These are phyloP conservation scores for Jaltomata sinuosa DNA, from an alignment of 257 asterid species.

Conservation along the genomic window DNA sequence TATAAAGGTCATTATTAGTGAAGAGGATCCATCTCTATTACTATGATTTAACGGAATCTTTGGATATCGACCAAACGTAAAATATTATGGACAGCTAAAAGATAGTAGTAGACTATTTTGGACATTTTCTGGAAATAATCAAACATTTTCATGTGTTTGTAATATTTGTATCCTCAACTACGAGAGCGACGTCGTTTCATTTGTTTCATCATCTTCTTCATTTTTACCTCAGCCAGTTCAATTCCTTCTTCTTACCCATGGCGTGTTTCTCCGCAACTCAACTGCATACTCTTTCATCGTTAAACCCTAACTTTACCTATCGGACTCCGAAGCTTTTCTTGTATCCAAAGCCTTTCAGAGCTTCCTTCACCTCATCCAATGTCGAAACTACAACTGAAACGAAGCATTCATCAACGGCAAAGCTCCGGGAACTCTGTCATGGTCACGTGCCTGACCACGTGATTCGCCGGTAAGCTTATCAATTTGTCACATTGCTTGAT, in stretches of 20 bases:
- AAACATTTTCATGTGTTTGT: too few relatives aligned
- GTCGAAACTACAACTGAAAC: constrained; percentile 13
- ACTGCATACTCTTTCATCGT: constrained; percentile 8
- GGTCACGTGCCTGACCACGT: constrained; percentile 85
- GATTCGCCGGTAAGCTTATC: constrained; percentile 41
- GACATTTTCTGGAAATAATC: too few relatives aligned
- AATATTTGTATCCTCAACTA: not conserved
- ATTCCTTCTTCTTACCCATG: constrained; percentile 12
- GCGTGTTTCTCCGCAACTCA: constrained; percentile 39
- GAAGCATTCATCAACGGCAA: constrained; percentile 1
- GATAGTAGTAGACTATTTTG: too few relatives aligned
- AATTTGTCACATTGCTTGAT: not conserved
- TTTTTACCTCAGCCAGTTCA: not conserved
- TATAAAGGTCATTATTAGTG: too few relatives aligned
- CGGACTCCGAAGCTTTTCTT: not conserved
- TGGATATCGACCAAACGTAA: too few relatives aligned
- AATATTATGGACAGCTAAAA: too few relatives aligned
- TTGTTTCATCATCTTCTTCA: not conserved
- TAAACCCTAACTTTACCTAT: not conserved
- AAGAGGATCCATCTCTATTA: too few relatives aligned
- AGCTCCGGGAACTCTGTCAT: constrained; percentile 53
- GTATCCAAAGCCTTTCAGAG: not conserved
- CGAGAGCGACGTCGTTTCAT: not conserved
- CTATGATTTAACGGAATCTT: too few relatives aligned
- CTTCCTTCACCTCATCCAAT: constrained; percentile 30